Evolutionary conservation across 2,329 filamentous ascomycete species (phyloP).

Genomic region (Fusarium sp.): DNA sequence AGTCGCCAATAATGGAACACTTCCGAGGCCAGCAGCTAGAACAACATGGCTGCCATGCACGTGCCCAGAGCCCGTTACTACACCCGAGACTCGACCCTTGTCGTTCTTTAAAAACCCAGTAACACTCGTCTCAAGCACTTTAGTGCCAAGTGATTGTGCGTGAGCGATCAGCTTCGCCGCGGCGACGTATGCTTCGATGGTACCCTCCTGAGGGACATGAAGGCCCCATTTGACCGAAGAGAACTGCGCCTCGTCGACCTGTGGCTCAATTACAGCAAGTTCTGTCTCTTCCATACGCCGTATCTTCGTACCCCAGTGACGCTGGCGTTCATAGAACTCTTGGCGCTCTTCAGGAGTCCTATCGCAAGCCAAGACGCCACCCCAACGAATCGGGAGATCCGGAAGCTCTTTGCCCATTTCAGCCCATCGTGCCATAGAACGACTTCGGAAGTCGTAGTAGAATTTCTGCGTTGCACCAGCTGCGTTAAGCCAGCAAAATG

Average conservation of each 20-base stretch:
- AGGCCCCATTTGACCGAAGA: slow-evolving; percentile 7
- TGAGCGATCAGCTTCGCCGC: neutral
- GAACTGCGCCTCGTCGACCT: neutral
- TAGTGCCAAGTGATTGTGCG: neutral
- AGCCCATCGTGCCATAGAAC: slow-evolving; percentile 18
- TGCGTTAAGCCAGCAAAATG: slow-evolving; percentile 30
- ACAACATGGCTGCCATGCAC: neutral
- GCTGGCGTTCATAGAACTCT: neutral
- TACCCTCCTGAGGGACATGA: slow-evolving; percentile 15
- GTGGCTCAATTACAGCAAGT: neutral
- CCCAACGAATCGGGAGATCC: slow-evolving; percentile 11
- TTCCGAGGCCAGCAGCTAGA: neutral
- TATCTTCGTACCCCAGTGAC: neutral
- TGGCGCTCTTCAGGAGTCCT: neutral
- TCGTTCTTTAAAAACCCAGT: neutral
- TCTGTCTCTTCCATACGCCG: neutral
- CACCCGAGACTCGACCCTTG: neutral
- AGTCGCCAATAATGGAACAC: neutral
- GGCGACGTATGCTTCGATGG: slow-evolving; percentile 13
- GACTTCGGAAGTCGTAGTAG: slow-evolving; percentile 21
- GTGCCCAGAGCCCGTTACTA: neutral
- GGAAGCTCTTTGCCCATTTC: slow-evolving; percentile 11
- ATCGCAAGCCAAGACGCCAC: slow-evolving; percentile 10
- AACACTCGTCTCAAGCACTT: rapidly evolving
- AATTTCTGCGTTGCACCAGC: neutral